A percentile compares a stretch with the other conserved stretches of the same genome.
Evolutionary conservation across 371 early-diverging fungal species (phyloP).

Genomic region (Sporodiniella umbellata): DNA sequence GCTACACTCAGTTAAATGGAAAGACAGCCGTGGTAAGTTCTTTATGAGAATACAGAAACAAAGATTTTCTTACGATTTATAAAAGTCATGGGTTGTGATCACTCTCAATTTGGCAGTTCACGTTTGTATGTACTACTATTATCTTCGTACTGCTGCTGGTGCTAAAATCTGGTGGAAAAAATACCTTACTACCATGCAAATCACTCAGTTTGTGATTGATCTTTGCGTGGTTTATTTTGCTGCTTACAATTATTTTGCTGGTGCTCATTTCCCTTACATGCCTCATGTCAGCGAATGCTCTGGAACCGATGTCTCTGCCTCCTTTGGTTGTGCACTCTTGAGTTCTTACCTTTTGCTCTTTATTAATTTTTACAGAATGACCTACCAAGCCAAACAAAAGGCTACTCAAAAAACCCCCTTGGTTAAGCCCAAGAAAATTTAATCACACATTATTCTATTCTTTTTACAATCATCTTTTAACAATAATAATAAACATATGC

Average conservation of each 20-base stretch:
- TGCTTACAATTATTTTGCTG: constrained; percentile 77
- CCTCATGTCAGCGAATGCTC: constrained; percentile 77
- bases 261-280: constrained; percentile 63
- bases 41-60: constrained; percentile 14
- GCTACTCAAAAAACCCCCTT: constrained; percentile 14
- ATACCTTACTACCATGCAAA: constrained; percentile 87
- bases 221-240: constrained; percentile 75
- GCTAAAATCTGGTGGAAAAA: constrained; percentile 92
- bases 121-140: constrained; percentile 90
- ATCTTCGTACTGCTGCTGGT: constrained; percentile 83
- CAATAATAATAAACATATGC: too few species aligned
- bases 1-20: constrained; percentile 81
- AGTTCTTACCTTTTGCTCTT: constrained; percentile 84
- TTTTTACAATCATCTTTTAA: too few species aligned
- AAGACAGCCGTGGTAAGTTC: constrained; percentile 75
- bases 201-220: constrained; percentile 87
- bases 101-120: constrained; percentile 85
- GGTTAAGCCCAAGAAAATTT: constrained; percentile 40
- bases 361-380: constrained; percentile 84
- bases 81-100: constrained; percentile 76
- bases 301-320: constrained; percentile 76
- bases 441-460: too few species aligned
- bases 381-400: constrained; percentile 66
- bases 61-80: constrained; percentile 12
- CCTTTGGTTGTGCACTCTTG: constrained; percentile 78